phyloP scores from a whole-genome alignment of 129 eudicot genomes.

The Erigeron canadensis region DNA sequence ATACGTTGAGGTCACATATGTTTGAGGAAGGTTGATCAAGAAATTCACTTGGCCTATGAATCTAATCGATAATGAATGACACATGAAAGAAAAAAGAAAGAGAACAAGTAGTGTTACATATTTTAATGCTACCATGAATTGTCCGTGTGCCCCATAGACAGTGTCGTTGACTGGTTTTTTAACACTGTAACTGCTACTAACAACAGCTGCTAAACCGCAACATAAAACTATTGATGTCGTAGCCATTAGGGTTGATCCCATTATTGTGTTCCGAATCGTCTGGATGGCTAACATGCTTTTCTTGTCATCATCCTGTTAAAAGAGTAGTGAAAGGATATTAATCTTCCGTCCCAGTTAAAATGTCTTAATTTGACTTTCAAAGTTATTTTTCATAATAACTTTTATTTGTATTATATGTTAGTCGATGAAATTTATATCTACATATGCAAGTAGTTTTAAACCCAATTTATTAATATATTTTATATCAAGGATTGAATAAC shows the following conservation, averaged over 20 bases:
- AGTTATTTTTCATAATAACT: no score
- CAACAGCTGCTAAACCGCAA: constrained; percentile 68
- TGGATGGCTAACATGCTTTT: constrained; percentile 77
- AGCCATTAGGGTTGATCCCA: constrained; percentile 89
- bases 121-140: constrained; percentile 74
- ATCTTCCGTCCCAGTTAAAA: no score
- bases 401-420: background rate
- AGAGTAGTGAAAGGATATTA: no score
- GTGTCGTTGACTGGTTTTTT: constrained; percentile 70
- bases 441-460: background rate
- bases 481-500: no score
- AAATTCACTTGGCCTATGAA: constrained; percentile 78
- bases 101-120: constrained; percentile 65
- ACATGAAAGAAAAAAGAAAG: constrained; percentile 81
- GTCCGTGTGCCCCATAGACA: constrained; percentile 81
- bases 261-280: constrained; percentile 71
- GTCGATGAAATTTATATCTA: background rate
- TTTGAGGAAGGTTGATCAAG: constrained; percentile 65
- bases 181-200: constrained; percentile 84
- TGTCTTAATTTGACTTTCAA: no score
- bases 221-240: constrained; percentile 78
- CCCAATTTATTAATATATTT: background rate
- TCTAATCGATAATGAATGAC: constrained; percentile 73
- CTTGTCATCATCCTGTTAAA: constrained; percentile 70
- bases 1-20: constrained; percentile 42